phyloP scores from a whole-genome alignment of 805 yeast genomes.

The Candida andamanensis region DNA sequence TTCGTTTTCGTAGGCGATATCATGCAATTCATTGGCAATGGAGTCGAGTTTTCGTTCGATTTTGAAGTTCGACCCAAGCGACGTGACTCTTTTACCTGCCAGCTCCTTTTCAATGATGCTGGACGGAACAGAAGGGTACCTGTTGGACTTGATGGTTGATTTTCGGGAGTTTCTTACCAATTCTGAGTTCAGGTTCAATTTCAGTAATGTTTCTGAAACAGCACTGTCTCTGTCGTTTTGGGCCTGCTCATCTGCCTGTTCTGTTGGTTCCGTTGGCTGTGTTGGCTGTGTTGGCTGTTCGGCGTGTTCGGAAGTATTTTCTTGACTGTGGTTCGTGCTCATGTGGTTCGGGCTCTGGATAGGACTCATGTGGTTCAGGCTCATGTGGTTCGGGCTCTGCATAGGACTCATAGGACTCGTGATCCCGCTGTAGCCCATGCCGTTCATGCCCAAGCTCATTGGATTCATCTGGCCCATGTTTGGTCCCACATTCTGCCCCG shows the following conservation, averaged over 20 bases:
- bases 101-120: slow-evolving; percentile 3
- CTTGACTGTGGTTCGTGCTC: no score
- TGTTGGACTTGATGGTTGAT: slow-evolving; percentile 27
- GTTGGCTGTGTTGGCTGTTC: no score
- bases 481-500: slow-evolving; percentile 1
- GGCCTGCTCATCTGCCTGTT: no score
- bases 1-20: slow-evolving; percentile 11
- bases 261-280: no score
- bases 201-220: no score
- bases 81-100: slow-evolving; percentile 12
- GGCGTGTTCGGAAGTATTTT: no score
- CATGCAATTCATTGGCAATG: slow-evolving; percentile 12
- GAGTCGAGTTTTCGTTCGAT: slow-evolving; percentile 5
- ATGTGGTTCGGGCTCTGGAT: slow-evolving; percentile 6
- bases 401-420: no score
- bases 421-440: not conserved
- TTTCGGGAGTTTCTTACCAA: slow-evolving; percentile 23
- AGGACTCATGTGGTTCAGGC: not conserved
- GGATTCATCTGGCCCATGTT: slow-evolving; percentile 1
- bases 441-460: not conserved
- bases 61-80: slow-evolving; percentile 19
- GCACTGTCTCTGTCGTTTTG: no score
- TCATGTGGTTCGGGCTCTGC: not conserved
- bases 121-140: slow-evolving; percentile 35
- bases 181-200: slow-evolving; percentile 5